Evolutionary conservation across 2,329 filamentous ascomycete genomes (phyloP).

Genomic region (Hymenoscyphus salicellus): DNA sequence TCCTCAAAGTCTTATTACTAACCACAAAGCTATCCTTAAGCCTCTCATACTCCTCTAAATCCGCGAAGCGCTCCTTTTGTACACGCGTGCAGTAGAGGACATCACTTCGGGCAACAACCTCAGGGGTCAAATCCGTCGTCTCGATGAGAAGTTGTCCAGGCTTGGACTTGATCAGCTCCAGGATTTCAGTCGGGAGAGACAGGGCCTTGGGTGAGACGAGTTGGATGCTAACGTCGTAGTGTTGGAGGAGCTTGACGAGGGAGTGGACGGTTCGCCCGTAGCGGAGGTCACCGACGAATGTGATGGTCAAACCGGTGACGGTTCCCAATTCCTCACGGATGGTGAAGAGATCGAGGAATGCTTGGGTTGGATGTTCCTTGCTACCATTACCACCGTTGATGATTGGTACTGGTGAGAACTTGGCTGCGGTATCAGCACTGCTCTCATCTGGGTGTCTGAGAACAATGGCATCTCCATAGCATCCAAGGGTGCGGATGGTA

Average conservation of each 20-base stretch:
- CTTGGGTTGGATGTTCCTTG: slow-evolving; percentile 95
- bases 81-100: slow-evolving; percentile 96
- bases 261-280: slow-evolving; percentile 96
- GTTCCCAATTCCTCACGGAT: slow-evolving; percentile 97
- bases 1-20: slow-evolving; percentile 83
- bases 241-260: slow-evolving; percentile 85
- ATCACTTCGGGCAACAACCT: slow-evolving; percentile 82
- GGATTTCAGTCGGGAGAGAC: slow-evolving; percentile 71
- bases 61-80: slow-evolving; percentile 93
- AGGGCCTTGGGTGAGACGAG: slow-evolving; percentile 82
- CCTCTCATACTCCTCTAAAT: slow-evolving; percentile 73
- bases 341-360: slow-evolving; percentile 95
- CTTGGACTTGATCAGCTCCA: slow-evolving; percentile 61
- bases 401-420: slow-evolving; percentile 84
- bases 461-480: slow-evolving; percentile 94
- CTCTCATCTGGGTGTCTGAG: slow-evolving; percentile 84
- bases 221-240: slow-evolving; percentile 94
- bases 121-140: slow-evolving; percentile 74
- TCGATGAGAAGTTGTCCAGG: slow-evolving; percentile 77
- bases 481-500: slow-evolving; percentile 86
- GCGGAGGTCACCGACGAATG: slow-evolving; percentile 87
- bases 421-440: slow-evolving; percentile 77
- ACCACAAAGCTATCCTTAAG: slow-evolving; percentile 88
- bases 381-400: slow-evolving; percentile 97
- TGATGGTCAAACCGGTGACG: slow-evolving; percentile 92